Conservation (phyloP, 2,329 filamentous ascomycete genomes). For the Elsinoe fawcettii region DNA sequence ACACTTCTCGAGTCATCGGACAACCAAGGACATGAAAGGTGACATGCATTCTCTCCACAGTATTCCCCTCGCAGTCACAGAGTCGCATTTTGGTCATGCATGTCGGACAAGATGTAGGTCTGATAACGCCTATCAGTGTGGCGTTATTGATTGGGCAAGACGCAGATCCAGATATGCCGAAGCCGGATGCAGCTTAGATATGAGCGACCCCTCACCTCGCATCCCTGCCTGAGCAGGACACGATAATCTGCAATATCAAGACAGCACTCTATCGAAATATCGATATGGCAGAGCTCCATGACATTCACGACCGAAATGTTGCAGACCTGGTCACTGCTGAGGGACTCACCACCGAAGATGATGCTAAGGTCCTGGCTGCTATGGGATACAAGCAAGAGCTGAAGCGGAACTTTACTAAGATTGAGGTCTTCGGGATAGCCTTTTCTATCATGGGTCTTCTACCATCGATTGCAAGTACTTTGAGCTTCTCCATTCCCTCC, state of each 20-base stretch:
- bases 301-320: not conserved
- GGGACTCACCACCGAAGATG: conserved; percentile 31
- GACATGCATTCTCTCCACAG: too few species aligned
- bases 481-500: conserved; percentile 49
- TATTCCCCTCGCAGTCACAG: too few species aligned
- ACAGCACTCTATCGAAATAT: not conserved
- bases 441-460: conserved; percentile 51
- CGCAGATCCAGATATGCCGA: not conserved
- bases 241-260: not conserved
- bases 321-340: conserved; percentile 17
- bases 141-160: not conserved
- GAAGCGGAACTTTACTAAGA: conserved; percentile 52
- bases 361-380: conserved; percentile 34
- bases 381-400: conserved; percentile 53
- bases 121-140: not conserved
- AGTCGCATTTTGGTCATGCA: not conserved
- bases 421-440: conserved; percentile 51
- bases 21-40: too few species aligned
- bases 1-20: too few species aligned
- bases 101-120: not conserved
- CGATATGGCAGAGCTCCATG: conserved; percentile 8
- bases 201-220: not conserved
- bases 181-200: not conserved
- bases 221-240: too few species aligned
- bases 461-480: conserved; percentile 53